phyloP scores from a whole-genome alignment of 495 filamentous ascomycete species.

The Terfezia boudieri region DNA sequence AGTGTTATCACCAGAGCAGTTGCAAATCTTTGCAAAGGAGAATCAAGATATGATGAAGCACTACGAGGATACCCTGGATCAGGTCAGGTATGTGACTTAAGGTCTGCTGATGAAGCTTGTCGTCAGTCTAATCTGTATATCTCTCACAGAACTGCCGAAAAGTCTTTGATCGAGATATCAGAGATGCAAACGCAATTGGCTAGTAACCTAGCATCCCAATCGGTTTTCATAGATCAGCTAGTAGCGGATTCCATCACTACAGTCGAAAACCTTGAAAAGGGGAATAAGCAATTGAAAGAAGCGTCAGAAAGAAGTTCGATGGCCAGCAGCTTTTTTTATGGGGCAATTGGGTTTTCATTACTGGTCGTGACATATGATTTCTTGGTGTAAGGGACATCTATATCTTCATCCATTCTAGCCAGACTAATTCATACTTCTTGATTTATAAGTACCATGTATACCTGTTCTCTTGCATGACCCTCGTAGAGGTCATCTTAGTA shows the following conservation, averaged over 20 bases:
- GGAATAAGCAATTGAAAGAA: constrained; percentile 78
- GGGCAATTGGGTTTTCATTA: constrained; percentile 55
- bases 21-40: constrained; percentile 82
- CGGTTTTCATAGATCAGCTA: constrained; percentile 66
- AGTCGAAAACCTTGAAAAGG: constrained; percentile 62
- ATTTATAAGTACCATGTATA: too few species aligned
- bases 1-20: constrained; percentile 55
- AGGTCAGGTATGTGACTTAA: constrained; percentile 50
- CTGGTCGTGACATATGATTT: constrained; percentile 86
- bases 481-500: too few species aligned
- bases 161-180: constrained; percentile 76
- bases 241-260: constrained; percentile 66
- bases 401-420: too few species aligned
- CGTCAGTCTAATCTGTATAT: not conserved
- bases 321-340: constrained; percentile 74
- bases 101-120: not conserved
- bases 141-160: constrained; percentile 52
- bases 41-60: constrained; percentile 81
- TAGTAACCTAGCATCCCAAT: constrained; percentile 60
- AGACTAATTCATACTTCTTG: too few species aligned
- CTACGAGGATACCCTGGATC: constrained; percentile 74
- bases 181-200: constrained; percentile 78
- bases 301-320: constrained; percentile 61
- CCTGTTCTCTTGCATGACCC: too few species aligned
- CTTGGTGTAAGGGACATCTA: constrained; percentile 34